These are phyloP conservation scores for Aspergillus sclerotiicarbonarius DNA, from an alignment of 495 filamentous ascomycete genomes.

Conservation along the genomic window DNA sequence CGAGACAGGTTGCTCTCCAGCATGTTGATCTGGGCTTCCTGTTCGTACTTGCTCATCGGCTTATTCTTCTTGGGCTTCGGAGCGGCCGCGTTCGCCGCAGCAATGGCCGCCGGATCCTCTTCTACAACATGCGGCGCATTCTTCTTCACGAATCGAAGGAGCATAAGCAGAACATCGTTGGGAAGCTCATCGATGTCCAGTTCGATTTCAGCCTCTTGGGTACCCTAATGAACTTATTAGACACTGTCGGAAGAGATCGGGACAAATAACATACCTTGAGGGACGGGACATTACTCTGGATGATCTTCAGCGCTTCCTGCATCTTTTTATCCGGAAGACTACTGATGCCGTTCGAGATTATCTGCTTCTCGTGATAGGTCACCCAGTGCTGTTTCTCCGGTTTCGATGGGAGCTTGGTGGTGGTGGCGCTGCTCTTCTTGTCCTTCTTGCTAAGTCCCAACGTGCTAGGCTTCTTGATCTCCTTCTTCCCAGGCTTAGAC, in stretches of 20 bases:
- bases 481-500: constrained; percentile 57
- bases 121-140: constrained; percentile 55
- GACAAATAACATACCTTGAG: constrained; percentile 53
- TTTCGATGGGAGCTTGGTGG: constrained; percentile 21
- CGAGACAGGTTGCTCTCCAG: constrained; percentile 59
- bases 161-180: constrained; percentile 67
- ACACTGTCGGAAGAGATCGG: constrained; percentile 1
- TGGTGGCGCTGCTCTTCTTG: constrained; percentile 43
- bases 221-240: constrained; percentile 46
- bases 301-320: constrained; percentile 79
- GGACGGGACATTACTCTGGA: constrained; percentile 79
- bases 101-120: constrained; percentile 34
- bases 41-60: constrained; percentile 93
- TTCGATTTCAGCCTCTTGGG: constrained; percentile 82
- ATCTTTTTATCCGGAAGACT: constrained; percentile 71
- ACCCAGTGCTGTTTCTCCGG: constrained; percentile 53
- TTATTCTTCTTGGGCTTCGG: constrained; percentile 94
- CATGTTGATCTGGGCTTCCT: constrained; percentile 82
- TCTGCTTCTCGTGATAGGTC: constrained; percentile 76
- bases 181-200: constrained; percentile 85
- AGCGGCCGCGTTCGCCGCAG: constrained; percentile 46
- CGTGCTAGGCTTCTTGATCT: constrained; percentile 46
- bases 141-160: constrained; percentile 74
- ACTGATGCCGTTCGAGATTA: constrained; percentile 78
- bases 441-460: constrained; percentile 55